Evolutionary conservation across 352 stramenopile species (phyloP).

Genomic region (Phytophthora hybrid): DNA sequence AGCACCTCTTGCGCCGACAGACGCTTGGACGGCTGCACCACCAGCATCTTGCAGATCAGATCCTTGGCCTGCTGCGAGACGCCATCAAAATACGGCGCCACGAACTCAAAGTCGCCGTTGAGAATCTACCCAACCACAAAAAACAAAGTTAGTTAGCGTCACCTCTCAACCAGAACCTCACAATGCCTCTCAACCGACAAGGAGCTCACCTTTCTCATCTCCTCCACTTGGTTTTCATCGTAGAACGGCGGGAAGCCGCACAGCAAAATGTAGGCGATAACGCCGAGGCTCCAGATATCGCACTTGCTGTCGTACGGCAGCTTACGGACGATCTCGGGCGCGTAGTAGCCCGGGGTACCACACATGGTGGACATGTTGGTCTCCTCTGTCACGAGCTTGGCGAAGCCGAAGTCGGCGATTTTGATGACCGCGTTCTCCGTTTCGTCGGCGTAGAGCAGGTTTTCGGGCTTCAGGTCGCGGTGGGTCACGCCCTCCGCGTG

Average conservation of each 20-base stretch:
- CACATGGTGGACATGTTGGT: slow-evolving; percentile 91
- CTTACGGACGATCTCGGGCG: slow-evolving; percentile 96
- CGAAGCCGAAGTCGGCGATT: slow-evolving; percentile 93
- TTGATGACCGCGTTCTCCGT: slow-evolving; percentile 93
- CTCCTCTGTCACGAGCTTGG: slow-evolving; percentile 81
- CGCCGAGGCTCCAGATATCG: slow-evolving; percentile 96
- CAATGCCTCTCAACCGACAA: too few species aligned
- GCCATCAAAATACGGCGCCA: slow-evolving; percentile 92
- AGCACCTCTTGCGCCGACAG: slow-evolving; percentile 78
- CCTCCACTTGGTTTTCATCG: slow-evolving; percentile 90
- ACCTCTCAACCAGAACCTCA: too few species aligned
- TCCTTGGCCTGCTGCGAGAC: slow-evolving; percentile 93
- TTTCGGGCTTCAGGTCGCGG: slow-evolving; percentile 98
- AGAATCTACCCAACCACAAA: slow-evolving; percentile 55
- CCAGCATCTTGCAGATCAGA: slow-evolving; percentile 94
- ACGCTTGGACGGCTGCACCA: slow-evolving; percentile 87
- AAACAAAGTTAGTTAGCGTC: background rate
- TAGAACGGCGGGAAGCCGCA: slow-evolving; percentile 98
- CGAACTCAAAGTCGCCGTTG: slow-evolving; percentile 91
- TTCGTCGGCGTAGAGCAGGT: slow-evolving; percentile 91
- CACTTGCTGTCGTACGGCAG: slow-evolving; percentile 95
- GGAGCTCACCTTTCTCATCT: slow-evolving; percentile 72
- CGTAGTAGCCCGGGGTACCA: slow-evolving; percentile 96
- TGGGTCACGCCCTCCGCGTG: slow-evolving; percentile 92
- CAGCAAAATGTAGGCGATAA: slow-evolving; percentile 94